Percentiles rank a stretch among this genome's conserved stretches.
Conservation (phyloP, 805 yeast species). For the Monosporozyma siamensis region DNA sequence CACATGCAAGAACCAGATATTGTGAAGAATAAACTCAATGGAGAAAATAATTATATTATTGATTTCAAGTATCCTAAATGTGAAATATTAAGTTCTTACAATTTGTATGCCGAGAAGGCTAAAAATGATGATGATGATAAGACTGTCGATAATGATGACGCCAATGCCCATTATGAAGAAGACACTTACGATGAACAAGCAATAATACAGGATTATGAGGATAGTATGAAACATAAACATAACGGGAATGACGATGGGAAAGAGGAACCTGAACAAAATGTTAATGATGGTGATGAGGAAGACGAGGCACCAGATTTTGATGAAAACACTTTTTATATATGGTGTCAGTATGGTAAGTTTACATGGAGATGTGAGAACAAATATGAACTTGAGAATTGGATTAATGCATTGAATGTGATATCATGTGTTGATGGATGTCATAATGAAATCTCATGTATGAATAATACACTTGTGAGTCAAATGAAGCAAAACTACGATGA, state of each 20-base stretch:
- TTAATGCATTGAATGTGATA: constrained; percentile 32
- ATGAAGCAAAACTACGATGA: constrained; percentile 25
- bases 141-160: neutral
- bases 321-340: neutral
- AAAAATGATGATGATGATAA: neutral
- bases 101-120: constrained; percentile 6
- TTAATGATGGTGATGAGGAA: neutral
- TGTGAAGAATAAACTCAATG: constrained; percentile 14
- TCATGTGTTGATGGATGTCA: constrained; percentile 21
- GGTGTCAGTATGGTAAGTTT: constrained; percentile 19
- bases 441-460: constrained; percentile 18
- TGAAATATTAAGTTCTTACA: constrained; percentile 5
- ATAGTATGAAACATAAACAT: neutral
- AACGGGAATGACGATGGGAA: neutral
- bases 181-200: neutral
- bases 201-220: neutral
- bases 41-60: constrained; percentile 26
- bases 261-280: neutral
- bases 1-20: constrained; percentile 27
- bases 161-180: neutral
- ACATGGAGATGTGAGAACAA: constrained; percentile 35
- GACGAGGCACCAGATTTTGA: neutral
- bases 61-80: constrained; percentile 18
- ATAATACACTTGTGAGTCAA: constrained; percentile 23
- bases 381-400: constrained; percentile 52